A percentile compares a stretch with the other conserved stretches of the same genome.
phyloP scores from a whole-genome alignment of 108 stramenopile genomes.

The Cyclotella baltica region DNA sequence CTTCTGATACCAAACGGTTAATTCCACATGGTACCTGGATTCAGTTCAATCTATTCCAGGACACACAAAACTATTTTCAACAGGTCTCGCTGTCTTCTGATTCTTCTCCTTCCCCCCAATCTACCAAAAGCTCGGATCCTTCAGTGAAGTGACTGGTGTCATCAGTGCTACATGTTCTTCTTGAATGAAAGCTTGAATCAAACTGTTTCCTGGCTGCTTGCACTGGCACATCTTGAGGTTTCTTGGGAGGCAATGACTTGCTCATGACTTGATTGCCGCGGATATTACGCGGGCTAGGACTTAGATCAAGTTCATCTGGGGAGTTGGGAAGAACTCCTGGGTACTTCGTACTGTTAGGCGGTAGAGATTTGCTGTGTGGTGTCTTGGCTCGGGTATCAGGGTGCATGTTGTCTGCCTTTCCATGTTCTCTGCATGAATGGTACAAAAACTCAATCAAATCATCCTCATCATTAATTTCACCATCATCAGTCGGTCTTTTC shows the following conservation, averaged over 20 bases:
- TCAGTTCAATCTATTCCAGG: no score
- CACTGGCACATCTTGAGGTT: background rate
- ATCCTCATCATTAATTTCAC: background rate
- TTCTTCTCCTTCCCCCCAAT: slow-evolving; percentile 3
- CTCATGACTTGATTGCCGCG: background rate
- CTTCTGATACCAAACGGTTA: no score
- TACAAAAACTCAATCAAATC: background rate
- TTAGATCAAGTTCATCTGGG: background rate
- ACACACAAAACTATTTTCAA: no score
- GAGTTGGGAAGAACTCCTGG: no score
- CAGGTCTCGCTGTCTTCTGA: background rate
- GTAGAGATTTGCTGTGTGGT: background rate
- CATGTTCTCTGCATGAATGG: background rate
- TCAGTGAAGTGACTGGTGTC: background rate
- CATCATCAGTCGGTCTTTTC: background rate
- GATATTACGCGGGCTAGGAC: background rate
- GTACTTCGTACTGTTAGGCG: no score
- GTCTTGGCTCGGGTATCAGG: background rate
- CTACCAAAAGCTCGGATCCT: slow-evolving; percentile 7
- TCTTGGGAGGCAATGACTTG: slow-evolving; percentile 9
- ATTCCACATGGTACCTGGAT: no score
- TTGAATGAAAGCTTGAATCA: slow-evolving; percentile 1
- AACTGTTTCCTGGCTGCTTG: background rate
- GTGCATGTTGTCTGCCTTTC: background rate
- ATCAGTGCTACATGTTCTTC: background rate